Evolutionary conservation across 2,329 filamentous ascomycete genomes (phyloP).

Genomic region (Exophiala calicioides): DNA sequence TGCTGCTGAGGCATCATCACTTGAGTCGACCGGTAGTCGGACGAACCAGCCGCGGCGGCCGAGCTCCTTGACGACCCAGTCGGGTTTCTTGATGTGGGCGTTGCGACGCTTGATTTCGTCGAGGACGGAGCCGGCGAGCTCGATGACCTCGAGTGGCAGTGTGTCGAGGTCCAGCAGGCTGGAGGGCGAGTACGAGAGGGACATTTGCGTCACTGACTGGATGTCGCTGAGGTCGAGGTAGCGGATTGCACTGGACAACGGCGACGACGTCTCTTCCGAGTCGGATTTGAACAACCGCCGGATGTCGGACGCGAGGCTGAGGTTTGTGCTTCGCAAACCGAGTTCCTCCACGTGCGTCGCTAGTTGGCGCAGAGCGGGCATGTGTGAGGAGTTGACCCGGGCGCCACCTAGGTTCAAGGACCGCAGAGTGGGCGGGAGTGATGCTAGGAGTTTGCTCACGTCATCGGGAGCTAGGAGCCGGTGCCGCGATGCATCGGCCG

Average conservation of each 20-base stretch:
- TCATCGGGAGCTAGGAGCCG: slow-evolving; percentile 69
- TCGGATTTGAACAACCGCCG: slow-evolving; percentile 56
- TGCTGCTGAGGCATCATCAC: too few relatives aligned
- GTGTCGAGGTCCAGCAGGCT: slow-evolving; percentile 61
- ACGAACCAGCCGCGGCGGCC: slow-evolving; percentile 71
- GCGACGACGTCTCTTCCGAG: slow-evolving; percentile 42
- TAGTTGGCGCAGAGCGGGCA: slow-evolving; percentile 64
- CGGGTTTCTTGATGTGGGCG: slow-evolving; percentile 51
- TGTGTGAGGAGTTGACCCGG: slow-evolving; percentile 65
- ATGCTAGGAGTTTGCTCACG: slow-evolving; percentile 64
- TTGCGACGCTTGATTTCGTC: slow-evolving; percentile 64
- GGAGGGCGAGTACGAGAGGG: slow-evolving; percentile 60
- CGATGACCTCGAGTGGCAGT: slow-evolving; percentile 72
- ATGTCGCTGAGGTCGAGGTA: slow-evolving; percentile 79
- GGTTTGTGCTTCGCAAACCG: slow-evolving; percentile 65
- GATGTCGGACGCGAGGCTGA: slow-evolving; percentile 63
- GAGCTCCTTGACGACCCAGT: slow-evolving; percentile 70
- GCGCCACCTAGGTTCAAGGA: slow-evolving; percentile 77
- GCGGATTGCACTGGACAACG: slow-evolving; percentile 53
- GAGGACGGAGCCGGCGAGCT: slow-evolving; percentile 69
- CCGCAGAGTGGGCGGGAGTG: slow-evolving; percentile 66
- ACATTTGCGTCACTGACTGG: slow-evolving; percentile 54
- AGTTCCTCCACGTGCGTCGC: slow-evolving; percentile 76
- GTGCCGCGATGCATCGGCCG: slow-evolving; percentile 70
- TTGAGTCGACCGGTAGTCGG: slow-evolving; percentile 41